A percentile compares a stretch with the other conserved stretches of the same genome.
Conservation (phyloP, 805 yeast species). For the Clavispora vitiphila region DNA sequence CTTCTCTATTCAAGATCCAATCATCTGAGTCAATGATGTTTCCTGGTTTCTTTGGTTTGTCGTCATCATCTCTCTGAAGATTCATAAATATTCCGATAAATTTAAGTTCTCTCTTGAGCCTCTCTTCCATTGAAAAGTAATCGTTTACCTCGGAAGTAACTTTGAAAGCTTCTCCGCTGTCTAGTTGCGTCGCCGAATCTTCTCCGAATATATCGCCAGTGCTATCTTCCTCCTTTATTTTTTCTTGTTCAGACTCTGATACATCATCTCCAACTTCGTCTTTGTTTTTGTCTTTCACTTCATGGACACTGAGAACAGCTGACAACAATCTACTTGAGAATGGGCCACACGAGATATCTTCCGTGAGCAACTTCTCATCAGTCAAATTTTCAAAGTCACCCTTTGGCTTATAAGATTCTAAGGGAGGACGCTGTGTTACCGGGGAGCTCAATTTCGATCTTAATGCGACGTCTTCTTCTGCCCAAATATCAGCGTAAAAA, state of each 20-base stretch:
- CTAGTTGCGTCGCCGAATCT: constrained; percentile 33
- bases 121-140: constrained; percentile 77
- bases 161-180: constrained; percentile 31
- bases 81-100: constrained; percentile 88
- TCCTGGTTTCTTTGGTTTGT: constrained; percentile 14
- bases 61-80: constrained; percentile 27
- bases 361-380: constrained; percentile 65
- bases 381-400: constrained; percentile 53
- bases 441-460: constrained; percentile 44
- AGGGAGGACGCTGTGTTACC: constrained; percentile 37
- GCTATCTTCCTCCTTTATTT: constrained; percentile 11
- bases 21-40: constrained; percentile 50
- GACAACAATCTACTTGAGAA: constrained; percentile 76
- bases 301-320: constrained; percentile 58
- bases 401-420: constrained; percentile 48
- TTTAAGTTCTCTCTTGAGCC: constrained; percentile 80
- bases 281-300: constrained; percentile 16
- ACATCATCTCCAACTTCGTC: constrained; percentile 14
- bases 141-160: constrained; percentile 51
- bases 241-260: constrained; percentile 7
- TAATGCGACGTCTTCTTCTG: constrained; percentile 62
- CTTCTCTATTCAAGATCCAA: constrained; percentile 81
- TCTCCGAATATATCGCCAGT: constrained; percentile 16
- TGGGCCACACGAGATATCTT: constrained; percentile 85
- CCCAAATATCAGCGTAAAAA: constrained; percentile 78